Base-by-base conservation (phyloP, 371 early-diverging fungal genomes). In the Mycotypha africana region DNA sequence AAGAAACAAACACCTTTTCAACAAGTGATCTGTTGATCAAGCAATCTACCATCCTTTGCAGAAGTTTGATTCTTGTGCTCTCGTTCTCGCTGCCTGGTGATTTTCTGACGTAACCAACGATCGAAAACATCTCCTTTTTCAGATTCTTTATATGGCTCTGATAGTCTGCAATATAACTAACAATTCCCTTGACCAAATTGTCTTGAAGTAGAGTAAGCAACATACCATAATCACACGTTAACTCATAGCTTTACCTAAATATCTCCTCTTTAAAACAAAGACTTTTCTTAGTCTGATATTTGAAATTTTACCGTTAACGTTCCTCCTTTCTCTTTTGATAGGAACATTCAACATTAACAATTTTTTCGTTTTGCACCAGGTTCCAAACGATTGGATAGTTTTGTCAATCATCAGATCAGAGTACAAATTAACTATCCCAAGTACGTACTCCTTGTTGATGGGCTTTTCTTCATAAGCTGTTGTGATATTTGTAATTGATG, bases 151-250 rank as follows among this genome's bases (percentile, higher is more conserved):
- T 42, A 32, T 32, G 20, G 2, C 20, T 42, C 33, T 42, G 43
- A 32, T 32, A 32, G 20, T 32, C 32, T 15, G 33, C 19, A 15
- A 32, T 42, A 31, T 30, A 42, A 0, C n/a, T n/a, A n/a, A n/a
- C n/a, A n/a, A n/a, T n/a, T n/a, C n/a, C n/a, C n/a, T 20, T 42
- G 14, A 42, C 28, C 14, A 33, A 21, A 4, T 3, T 17, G 30
- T 42, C 28, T 42, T 42, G 19, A 28, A 28, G 26, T 16, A 15
- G 19, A 24, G 42, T 41, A 41, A 42, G 19, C 42, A 42, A 42
- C 30, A 28, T 17, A 42, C 16, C 28, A 42, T 42, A 30, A 17
- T 26, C 28, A n/a, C 28, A 30, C 19, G 19, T 42, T 42, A 25
- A 42, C 10, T 28, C 28, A 42, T 28, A 42, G 2, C 28, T 42